Evolutionary conservation across 768 basidiomycete genomes (phyloP).

Genomic region (Roridomyces roridus): DNA sequence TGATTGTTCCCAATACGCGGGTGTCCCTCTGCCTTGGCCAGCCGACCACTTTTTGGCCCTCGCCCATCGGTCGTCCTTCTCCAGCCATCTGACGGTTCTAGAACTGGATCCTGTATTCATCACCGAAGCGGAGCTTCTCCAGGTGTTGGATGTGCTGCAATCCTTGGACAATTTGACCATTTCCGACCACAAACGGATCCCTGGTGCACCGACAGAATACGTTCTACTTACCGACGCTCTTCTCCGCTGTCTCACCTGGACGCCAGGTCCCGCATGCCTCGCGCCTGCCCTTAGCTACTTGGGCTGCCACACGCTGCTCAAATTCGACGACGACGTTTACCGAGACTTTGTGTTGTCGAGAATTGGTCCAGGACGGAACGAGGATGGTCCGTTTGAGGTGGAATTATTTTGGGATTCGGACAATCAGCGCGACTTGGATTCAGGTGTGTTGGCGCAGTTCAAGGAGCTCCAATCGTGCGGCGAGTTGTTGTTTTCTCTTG

Average conservation of each 20-base stretch:
- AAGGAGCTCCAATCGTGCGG: too few relatives aligned
- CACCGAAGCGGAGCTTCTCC: constrained; percentile 5
- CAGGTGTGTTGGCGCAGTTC: background rate
- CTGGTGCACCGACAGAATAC: background rate
- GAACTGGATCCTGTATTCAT: background rate
- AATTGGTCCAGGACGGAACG: background rate
- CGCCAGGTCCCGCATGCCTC: background rate
- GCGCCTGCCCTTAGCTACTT: background rate
- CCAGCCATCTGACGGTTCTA: background rate
- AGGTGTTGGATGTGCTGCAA: background rate
- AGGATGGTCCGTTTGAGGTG: constrained; percentile 1
- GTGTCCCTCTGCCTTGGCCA: constrained; percentile 3
- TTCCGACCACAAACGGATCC: constrained; percentile 2
- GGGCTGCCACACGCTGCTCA: background rate
- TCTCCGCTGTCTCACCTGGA: background rate
- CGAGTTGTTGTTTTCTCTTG: too few relatives aligned
- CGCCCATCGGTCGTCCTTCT: too few relatives aligned
- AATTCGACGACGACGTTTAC: background rate
- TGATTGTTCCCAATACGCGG: background rate
- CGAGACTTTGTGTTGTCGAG: background rate
- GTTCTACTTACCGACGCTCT: constrained; percentile 1
- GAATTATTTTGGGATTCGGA: background rate
- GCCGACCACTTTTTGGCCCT: background rate
- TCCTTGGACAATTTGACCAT: background rate
- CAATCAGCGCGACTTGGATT: background rate